Percentiles rank a stretch among this genome's conserved stretches.
These are phyloP conservation scores for Camelina hispida DNA, from an alignment of 345 rosid genomes.

Conservation along the genomic window DNA sequence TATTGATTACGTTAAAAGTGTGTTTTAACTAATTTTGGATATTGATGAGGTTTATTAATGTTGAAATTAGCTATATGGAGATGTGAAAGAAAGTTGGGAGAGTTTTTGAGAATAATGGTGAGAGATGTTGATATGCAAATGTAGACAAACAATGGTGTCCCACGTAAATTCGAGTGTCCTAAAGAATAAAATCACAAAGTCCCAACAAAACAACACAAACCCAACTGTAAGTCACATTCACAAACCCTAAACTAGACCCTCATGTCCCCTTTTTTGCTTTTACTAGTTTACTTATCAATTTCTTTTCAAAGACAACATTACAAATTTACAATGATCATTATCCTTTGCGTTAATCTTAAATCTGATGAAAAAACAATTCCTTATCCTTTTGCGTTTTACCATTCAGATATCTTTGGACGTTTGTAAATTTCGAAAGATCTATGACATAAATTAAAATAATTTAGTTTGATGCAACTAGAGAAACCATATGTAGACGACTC, in stretches of 20 bases:
- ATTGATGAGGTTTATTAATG: conserved; percentile 20
- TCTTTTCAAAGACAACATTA: neutral
- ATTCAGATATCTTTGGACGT: neutral
- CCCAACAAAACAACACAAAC: conserved; percentile 44
- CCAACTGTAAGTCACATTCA: conserved; percentile 45
- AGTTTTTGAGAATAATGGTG: conserved; percentile 34
- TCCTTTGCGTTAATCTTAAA: conserved; percentile 5
- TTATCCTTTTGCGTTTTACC: no score
- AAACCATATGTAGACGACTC: conserved; percentile 1
- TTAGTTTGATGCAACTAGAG: neutral
- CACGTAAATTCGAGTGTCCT: conserved; percentile 40
- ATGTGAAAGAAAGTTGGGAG: conserved; percentile 37
- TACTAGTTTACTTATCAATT: conserved; percentile 27
- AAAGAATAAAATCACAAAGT: conserved; percentile 38
- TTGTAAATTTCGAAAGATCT: neutral
- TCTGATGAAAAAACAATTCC: neutral
- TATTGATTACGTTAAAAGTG: neutral
- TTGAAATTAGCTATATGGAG: conserved; percentile 28
- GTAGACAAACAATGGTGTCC: conserved; percentile 40
- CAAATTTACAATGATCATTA: conserved; percentile 29
- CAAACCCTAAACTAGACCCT: conserved; percentile 44
- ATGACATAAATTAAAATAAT: neutral
- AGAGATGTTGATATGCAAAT: conserved; percentile 38
- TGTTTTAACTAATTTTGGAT: conserved; percentile 27
- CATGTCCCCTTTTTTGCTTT: conserved; percentile 40